phyloP scores from a whole-genome alignment of 257 asterid species.

The Echites panduratus region DNA sequence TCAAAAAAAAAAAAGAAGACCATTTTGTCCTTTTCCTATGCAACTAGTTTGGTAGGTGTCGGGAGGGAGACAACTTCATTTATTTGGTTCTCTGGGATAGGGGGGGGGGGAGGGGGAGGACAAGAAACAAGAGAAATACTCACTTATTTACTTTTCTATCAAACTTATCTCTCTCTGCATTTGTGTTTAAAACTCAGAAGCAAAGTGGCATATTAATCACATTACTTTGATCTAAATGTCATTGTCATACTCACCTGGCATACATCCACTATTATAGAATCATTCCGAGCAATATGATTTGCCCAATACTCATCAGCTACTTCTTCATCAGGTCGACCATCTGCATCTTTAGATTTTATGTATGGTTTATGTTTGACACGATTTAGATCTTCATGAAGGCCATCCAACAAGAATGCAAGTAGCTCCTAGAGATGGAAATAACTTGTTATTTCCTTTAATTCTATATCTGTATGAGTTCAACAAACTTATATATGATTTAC shows the following conservation, averaged over 20 bases:
- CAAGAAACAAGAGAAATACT: neutral
- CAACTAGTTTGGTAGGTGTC: neutral
- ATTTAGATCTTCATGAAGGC: conserved; percentile 98
- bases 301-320: conserved; percentile 99
- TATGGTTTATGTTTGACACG: conserved; percentile 97
- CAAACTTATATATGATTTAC: conserved; percentile 9
- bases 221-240: neutral
- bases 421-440: conserved; percentile 62
- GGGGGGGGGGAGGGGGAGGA: no score
- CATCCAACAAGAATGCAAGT: conserved; percentile 96
- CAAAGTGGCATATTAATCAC: neutral
- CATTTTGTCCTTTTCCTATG: neutral
- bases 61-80: neutral
- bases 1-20: no score
- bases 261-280: conserved; percentile 97
- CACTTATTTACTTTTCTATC: neutral
- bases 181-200: no score
- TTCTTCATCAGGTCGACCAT: conserved; percentile 95
- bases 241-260: conserved; percentile 70
- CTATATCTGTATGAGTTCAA: neutral
- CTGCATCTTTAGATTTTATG: conserved; percentile 91
- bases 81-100: neutral
- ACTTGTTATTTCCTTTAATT: conserved; percentile 3
- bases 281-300: conserved; percentile 96
- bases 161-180: neutral